A percentile compares a stretch with the other conserved stretches of the same genome.
Conservation (phyloP, 257 asterid species). For the Capsicum baccatum region DNA sequence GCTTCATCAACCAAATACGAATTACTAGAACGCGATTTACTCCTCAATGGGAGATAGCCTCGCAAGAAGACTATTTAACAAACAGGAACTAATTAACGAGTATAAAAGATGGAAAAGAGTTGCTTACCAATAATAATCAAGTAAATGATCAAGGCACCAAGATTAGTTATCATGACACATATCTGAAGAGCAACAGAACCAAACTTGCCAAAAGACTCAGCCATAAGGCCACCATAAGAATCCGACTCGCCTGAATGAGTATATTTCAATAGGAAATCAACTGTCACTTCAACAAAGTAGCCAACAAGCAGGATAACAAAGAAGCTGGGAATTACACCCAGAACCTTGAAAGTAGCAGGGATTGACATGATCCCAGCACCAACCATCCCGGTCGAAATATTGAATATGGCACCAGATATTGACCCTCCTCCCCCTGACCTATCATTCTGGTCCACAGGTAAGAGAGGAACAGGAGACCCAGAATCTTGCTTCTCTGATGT, state of each 20-base stretch:
- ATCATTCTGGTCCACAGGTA: conserved; percentile 43
- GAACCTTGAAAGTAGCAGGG: conserved; percentile 87
- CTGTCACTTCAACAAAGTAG: conserved; percentile 87
- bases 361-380: conserved; percentile 99
- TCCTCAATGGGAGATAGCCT: neutral
- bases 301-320: conserved; percentile 68
- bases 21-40: neutral
- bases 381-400: conserved; percentile 88
- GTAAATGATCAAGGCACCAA: conserved; percentile 92
- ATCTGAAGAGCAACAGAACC: conserved; percentile 88
- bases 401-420: conserved; percentile 80
- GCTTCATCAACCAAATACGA: neutral
- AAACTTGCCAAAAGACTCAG: conserved; percentile 82
- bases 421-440: conserved; percentile 66
- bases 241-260: conserved; percentile 64
- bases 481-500: conserved; percentile 38
- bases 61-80: neutral
- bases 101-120: neutral
- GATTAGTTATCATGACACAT: conserved; percentile 84
- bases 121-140: conserved; percentile 86
- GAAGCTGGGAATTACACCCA: conserved; percentile 85
- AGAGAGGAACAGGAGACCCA: conserved; percentile 58
- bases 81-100: neutral
- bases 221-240: conserved; percentile 91
- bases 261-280: conserved; percentile 79